Evolutionary conservation across 2,329 filamentous ascomycete genomes (phyloP), one percentile per base, ranked within the genome.

Genomic region (Ophiostoma quercus): DNA sequence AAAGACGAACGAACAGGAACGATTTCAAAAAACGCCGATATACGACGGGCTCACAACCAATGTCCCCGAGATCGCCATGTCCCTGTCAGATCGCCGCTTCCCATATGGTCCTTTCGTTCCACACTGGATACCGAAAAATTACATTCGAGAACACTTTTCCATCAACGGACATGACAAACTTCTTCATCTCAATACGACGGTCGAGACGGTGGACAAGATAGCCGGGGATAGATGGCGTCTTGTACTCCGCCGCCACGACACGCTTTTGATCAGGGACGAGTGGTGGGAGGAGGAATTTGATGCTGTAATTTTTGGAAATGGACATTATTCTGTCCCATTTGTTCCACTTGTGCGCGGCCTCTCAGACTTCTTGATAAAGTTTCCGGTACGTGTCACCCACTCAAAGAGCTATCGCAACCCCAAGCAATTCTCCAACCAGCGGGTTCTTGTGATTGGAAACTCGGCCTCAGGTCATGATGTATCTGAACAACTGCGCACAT

Each of bases 401-500:
- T 92, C 93, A 0, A 97, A 95, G 77, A 87, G 88, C 71, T 98
- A 93, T 76, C 88, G 92, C 57, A 84, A 80, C 0, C 85, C 91
- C 0, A 83, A 86, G 22, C 75, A 80, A 0, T 97, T 89, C 75
- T 76, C 77, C 0, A 83, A 81, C 67, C 90, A 91, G 77, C 96
- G 92, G 77, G 90, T 95, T 11, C 79, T 97, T 3, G 84, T 97
- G 0, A 87, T 97, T 0, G 94, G 94, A 4, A 95, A 92, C 74
- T 90, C 90, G 0, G 90, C 93, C 0, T 96, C 92, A 0, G 94
- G 92, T 0, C 80, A 92, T 22, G 94, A 97, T 76, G 92, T 97
- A 74, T 89, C 89, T 16, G 81, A 84, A 1, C 94, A 97, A 76
- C 73, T 84, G 0, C 90, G 97, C 73, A 74, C 76, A 12, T 74